Evolutionary conservation across 2,329 filamentous ascomycete species (phyloP).

Genomic region (Dothideomycetidae sp.): DNA sequence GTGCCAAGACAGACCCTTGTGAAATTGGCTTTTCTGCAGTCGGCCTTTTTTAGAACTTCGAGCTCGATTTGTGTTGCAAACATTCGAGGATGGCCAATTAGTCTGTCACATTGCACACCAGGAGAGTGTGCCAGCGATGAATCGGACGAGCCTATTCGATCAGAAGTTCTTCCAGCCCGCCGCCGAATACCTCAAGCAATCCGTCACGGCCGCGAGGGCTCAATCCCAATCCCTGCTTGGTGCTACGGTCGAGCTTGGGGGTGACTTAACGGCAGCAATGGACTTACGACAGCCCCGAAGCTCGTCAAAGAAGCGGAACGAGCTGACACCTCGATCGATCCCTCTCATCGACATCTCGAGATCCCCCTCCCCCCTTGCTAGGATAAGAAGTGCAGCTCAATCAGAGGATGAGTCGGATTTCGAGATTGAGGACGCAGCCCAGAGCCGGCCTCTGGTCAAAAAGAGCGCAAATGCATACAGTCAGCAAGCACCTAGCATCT

Average conservation of each 20-base stretch:
- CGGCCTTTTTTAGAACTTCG: too few relatives aligned
- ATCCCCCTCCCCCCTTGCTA: slow-evolving; percentile 31
- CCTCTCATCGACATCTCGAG: slow-evolving; percentile 34
- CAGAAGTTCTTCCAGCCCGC: slow-evolving; percentile 25
- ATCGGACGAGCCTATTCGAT: slow-evolving; percentile 15
- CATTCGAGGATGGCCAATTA: too few relatives aligned
- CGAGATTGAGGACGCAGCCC: slow-evolving; percentile 22
- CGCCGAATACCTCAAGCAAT: slow-evolving; percentile 22
- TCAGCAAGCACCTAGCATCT: slow-evolving; percentile 16
- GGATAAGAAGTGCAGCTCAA: slow-evolving; percentile 28
- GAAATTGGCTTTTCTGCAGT: too few relatives aligned
- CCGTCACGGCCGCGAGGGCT: slow-evolving; percentile 14
- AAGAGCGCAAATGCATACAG: slow-evolving; percentile 23
- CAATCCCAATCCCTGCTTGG: slow-evolving; percentile 25
- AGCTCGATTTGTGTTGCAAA: too few relatives aligned
- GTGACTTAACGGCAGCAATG: slow-evolving; percentile 3
- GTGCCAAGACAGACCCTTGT: too few relatives aligned
- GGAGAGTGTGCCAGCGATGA: slow-evolving; percentile 15
- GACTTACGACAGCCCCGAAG: slow-evolving; percentile 9
- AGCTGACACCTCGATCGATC: slow-evolving; percentile 18
- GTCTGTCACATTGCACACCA: too few relatives aligned
- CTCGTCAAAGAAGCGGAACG: slow-evolving; percentile 21
- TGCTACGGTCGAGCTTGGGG: slow-evolving; percentile 18
- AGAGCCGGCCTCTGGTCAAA: slow-evolving; percentile 26
- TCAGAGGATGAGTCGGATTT: slow-evolving; percentile 35